Base-by-base conservation (phyloP, 2,329 filamentous ascomycete species). In the Thelonectria blattea region DNA sequence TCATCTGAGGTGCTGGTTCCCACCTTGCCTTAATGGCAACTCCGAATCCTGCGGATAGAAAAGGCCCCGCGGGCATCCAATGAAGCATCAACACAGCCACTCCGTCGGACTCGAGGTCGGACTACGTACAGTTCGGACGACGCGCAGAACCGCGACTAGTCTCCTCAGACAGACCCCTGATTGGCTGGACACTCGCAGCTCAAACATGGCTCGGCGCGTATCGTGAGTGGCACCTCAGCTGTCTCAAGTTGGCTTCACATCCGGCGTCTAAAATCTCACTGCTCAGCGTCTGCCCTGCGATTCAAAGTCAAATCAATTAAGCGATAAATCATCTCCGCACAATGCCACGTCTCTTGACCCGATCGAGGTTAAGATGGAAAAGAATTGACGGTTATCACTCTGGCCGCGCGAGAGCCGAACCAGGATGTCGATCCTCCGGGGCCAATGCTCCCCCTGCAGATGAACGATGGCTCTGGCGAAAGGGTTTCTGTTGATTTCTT, bases 171-270 rank as follows among this genome's bases (percentile, higher is more conserved):
- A 11, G 12, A 37, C 11, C 8, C 6, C 12, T 14, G 34, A 37
- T 37, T 37, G 34, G 34, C 34, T 37, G 34, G 9, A 37, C 4
- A 37, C 11, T 37, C 34, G 34, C 15, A 37, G 11, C 34, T 37
- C 34, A 37, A 37, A 37, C 34, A 37, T 7, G 9, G 34, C 34
- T 14, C 6, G 6, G 34, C 15, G 34, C 34, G 34, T 37, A 14
- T 37, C 34, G 34, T 37, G 12, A 34, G 9, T 14, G 34, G 12
- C 6, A 14, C 7, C n/a, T n/a, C 34, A 49, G 49, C 30, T 18
- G 48, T 58, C 30, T 52, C 55, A 58, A 41, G 24, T 52, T 41
- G 34, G 27, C 34, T 5, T 37, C 34, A 37, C 34, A 30, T 30
- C 27, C 34, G 12, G 34, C 34, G 34, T 37, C 34, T 37, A 37